Conservation (phyloP, 2,329 filamentous ascomycete species). For the Cercospora sp. region DNA sequence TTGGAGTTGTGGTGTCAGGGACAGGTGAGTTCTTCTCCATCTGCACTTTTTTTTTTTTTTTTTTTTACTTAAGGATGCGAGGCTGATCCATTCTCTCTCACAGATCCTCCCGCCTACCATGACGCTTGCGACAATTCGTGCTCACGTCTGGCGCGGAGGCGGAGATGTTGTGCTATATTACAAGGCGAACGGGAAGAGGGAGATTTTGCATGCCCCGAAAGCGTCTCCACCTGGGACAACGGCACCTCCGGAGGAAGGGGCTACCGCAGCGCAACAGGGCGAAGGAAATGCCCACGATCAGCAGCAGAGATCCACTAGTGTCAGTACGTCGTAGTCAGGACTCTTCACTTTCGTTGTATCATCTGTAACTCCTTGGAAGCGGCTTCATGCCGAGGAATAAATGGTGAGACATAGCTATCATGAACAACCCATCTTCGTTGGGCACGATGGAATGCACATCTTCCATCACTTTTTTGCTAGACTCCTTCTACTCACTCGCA, state of each 20-base stretch:
- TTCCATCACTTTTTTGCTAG: background rate
- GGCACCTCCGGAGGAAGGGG: background rate
- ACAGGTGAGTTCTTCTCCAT: conserved; percentile 60
- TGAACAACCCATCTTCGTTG: background rate
- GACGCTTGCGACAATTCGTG: conserved; percentile 89
- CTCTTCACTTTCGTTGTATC: background rate
- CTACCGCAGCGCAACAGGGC: background rate
- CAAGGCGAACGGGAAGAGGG: conserved; percentile 84
- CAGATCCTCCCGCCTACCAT: conserved; percentile 73
- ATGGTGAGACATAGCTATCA: background rate
- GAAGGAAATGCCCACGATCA: background rate
- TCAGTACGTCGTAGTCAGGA: background rate
- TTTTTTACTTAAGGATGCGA: background rate
- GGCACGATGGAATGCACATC: background rate
- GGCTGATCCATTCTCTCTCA: conserved; percentile 41
- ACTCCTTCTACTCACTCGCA: background rate
- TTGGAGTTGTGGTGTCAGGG: conserved; percentile 93
- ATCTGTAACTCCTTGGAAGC: background rate
- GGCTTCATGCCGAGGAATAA: background rate
- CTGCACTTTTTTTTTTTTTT: no score
- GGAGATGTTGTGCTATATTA: conserved; percentile 90
- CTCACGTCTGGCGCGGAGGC: conserved; percentile 93
- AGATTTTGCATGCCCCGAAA: conserved; percentile 41
- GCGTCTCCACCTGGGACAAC: background rate
- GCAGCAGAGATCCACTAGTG: background rate